Evolutionary conservation across 768 basidiomycete species (phyloP).

Genomic region (Lyophyllum decastes): DNA sequence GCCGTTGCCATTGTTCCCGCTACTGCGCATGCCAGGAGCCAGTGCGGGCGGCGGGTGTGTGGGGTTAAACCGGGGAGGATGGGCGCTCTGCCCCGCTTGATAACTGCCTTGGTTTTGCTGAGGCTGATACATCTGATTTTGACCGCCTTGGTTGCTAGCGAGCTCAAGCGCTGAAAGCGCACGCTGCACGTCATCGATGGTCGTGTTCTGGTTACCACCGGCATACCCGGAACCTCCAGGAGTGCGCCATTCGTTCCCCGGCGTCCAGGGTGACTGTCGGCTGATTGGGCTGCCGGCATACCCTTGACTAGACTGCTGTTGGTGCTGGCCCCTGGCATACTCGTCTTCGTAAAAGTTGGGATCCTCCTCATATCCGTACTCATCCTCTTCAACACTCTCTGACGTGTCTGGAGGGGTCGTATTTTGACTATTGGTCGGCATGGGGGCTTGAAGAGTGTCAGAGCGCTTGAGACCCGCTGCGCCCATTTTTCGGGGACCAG

Average conservation of each 20-base stretch:
- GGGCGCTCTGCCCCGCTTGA: conserved; percentile 50
- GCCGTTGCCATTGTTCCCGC: conserved; percentile 39
- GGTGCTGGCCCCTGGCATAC: conserved; percentile 46
- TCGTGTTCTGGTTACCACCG: conserved; percentile 27
- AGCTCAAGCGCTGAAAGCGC: conserved; percentile 74
- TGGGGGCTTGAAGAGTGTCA: conserved; percentile 68
- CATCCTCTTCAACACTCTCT: conserved; percentile 50
- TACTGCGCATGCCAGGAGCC: conserved; percentile 32
- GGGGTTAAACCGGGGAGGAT: conserved; percentile 73
- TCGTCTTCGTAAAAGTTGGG: conserved; percentile 59
- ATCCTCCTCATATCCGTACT: conserved; percentile 55
- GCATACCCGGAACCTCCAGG: conserved; percentile 23
- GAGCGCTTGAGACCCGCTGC: conserved; percentile 66
- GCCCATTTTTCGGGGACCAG: conserved; percentile 49
- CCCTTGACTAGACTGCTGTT: conserved; percentile 29
- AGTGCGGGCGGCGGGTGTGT: conserved; percentile 49
- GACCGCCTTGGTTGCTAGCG: conserved; percentile 30
- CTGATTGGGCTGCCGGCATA: conserved; percentile 60
- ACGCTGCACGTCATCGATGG: conserved; percentile 76
- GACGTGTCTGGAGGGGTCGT: conserved; percentile 40
- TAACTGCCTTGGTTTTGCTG: conserved; percentile 32
- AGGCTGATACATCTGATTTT: conserved; percentile 26
- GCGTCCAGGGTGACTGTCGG: conserved; percentile 67
- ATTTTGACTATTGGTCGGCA: conserved; percentile 39
- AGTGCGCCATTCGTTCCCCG: conserved; percentile 62